phyloP scores from a whole-genome alignment of 1,139 yeast species.

The Taphrina pruni region DNA sequence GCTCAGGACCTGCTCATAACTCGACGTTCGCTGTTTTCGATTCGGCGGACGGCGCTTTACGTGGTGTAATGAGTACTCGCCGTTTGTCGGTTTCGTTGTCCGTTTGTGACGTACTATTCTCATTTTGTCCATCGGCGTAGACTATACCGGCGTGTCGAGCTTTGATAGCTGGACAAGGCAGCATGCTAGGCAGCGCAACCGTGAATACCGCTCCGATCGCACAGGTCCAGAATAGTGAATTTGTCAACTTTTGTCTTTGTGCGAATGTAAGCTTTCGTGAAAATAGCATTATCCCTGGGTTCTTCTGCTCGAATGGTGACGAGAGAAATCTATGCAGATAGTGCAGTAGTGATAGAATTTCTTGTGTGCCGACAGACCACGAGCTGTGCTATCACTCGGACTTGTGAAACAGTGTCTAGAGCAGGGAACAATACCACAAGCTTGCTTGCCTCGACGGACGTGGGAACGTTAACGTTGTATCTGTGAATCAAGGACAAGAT shows the following conservation, averaged over 20 bases:
- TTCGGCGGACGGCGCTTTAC: not conserved
- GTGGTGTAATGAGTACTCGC: slow-evolving; percentile 20
- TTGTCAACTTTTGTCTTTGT: slow-evolving; percentile 35
- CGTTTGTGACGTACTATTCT: too few relatives aligned
- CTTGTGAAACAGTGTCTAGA: too few relatives aligned
- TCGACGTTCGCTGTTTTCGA: not conserved
- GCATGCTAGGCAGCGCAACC: slow-evolving; percentile 32
- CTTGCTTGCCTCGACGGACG: not conserved
- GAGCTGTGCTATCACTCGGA: too few relatives aligned
- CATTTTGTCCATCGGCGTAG: slow-evolving; percentile 17
- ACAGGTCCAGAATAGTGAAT: slow-evolving; percentile 32
- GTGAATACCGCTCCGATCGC: slow-evolving; percentile 32
- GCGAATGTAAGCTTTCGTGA: slow-evolving; percentile 31
- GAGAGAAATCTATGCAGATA: too few relatives aligned
- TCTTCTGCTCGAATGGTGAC: not conserved
- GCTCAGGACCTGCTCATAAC: not conserved
- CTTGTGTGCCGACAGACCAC: too few relatives aligned
- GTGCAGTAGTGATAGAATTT: too few relatives aligned
- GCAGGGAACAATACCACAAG: not conserved
- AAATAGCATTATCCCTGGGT: slow-evolving; percentile 6
- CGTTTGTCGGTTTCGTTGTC: slow-evolving; percentile 6
- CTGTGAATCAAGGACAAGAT: too few relatives aligned
- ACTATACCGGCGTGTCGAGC: slow-evolving; percentile 29
- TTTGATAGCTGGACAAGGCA: slow-evolving; percentile 37
- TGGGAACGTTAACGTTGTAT: too few relatives aligned